Percentiles rank a stretch among this genome's conserved stretches.
Evolutionary conservation across 2,329 filamentous ascomycete species (phyloP).

Genomic region (Fusarium staphyleae): DNA sequence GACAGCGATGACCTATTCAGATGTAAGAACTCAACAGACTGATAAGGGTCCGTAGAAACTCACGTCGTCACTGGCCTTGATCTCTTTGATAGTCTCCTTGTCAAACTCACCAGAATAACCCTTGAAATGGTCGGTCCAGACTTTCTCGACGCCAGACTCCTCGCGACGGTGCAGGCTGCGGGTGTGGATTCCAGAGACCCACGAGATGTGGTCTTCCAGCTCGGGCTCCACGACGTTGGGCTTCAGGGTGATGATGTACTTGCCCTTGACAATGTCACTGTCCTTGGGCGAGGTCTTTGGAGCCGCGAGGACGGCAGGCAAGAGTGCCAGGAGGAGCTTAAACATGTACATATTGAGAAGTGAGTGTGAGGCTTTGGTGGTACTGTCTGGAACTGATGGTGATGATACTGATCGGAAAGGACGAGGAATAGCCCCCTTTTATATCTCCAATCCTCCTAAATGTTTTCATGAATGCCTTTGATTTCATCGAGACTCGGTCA

Average conservation of each 20-base stretch:
- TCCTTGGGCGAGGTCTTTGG: conserved; percentile 4
- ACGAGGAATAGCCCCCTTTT: not conserved
- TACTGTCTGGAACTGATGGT: not conserved
- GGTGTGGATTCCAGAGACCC: conserved; percentile 44
- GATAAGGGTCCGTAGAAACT: conserved; percentile 15
- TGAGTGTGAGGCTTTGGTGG: conserved; percentile 1
- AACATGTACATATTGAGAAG: conserved; percentile 28
- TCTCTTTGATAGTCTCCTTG: conserved; percentile 49
- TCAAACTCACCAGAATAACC: conserved; percentile 56
- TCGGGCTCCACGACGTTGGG: conserved; percentile 42
- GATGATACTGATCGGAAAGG: not conserved
- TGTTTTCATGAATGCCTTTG: too few relatives aligned
- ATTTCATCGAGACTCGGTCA: not conserved
- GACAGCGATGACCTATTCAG: conserved; percentile 43
- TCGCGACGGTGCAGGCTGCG: conserved; percentile 46
- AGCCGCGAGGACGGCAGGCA: conserved; percentile 27
- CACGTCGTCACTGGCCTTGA: conserved; percentile 51
- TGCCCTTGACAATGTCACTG: conserved; percentile 44
- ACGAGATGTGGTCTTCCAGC: conserved; percentile 47
- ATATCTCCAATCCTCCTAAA: not conserved
- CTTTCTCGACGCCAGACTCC: conserved; percentile 43
- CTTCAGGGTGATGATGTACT: conserved; percentile 57
- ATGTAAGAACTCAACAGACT: not conserved
- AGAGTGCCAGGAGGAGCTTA: conserved; percentile 28
- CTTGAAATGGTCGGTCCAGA: conserved; percentile 46